A percentile compares a stretch with the other conserved stretches of the same genome.
Evolutionary conservation across 768 basidiomycete species (phyloP).

Genomic region (Leccinum rimulosum): DNA sequence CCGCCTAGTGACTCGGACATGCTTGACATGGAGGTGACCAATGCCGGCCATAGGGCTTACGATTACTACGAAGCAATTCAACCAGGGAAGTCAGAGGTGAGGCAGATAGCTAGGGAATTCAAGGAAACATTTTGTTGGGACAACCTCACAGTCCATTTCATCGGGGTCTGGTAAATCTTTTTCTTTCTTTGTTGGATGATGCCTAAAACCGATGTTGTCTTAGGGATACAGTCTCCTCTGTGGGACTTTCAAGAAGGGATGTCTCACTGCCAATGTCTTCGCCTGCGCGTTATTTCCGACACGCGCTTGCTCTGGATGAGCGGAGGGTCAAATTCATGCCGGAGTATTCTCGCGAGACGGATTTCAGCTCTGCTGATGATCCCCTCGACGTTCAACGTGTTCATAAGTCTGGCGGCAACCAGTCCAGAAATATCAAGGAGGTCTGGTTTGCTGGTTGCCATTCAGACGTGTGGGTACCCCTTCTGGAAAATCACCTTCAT

Average conservation of each 20-base stretch:
- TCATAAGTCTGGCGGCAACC: background rate
- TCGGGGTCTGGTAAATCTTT: constrained; percentile 44
- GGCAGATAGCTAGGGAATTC: background rate
- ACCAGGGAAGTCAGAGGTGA: background rate
- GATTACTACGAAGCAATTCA: background rate
- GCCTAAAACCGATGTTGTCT: background rate
- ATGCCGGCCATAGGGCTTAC: background rate
- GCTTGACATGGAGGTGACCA: background rate
- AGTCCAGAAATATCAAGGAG: constrained; percentile 38
- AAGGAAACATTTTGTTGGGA: background rate
- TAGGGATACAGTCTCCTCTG: constrained; percentile 62
- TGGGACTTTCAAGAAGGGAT: constrained; percentile 46
- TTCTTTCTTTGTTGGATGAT: background rate
- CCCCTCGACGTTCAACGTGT: background rate
- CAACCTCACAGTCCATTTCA: constrained; percentile 23
- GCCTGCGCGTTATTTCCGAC: constrained; percentile 35
- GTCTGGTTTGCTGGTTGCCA: background rate
- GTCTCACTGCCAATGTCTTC: constrained; percentile 50
- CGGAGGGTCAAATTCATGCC: background rate
- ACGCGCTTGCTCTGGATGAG: background rate
- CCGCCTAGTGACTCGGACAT: background rate
- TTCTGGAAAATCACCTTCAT: background rate
- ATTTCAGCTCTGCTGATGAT: constrained; percentile 7
- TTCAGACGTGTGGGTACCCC: constrained; percentile 24
- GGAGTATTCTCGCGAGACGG: constrained; percentile 18